These are phyloP conservation scores for Tetrahymena thermophila DNA, from an alignment of 73 alveolate species.

Conservation along the genomic window DNA sequence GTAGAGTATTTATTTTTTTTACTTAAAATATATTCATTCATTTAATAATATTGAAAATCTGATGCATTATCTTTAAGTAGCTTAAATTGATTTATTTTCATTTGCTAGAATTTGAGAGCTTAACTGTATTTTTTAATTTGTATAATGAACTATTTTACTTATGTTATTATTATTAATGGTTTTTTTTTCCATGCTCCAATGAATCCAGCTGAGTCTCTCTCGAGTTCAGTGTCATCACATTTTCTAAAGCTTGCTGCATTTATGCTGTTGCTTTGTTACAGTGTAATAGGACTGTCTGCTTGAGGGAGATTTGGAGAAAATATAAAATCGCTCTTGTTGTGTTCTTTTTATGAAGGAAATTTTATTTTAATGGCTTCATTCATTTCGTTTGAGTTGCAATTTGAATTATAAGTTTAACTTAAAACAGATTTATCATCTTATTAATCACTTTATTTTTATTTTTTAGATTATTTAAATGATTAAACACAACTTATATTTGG, in stretches of 20 bases:
- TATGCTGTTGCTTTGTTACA: neutral
- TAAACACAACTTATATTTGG: neutral
- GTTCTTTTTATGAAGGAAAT: neutral
- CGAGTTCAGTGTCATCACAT: neutral
- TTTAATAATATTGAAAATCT: neutral
- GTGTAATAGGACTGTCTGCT: neutral
- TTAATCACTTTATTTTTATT: neutral
- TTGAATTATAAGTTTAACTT: neutral
- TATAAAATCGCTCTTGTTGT: neutral
- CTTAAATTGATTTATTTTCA: neutral
- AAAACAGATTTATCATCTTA: neutral
- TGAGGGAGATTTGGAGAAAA: neutral
- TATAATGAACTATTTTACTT: neutral
- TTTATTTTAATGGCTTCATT: neutral
- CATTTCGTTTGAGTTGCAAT: no score
- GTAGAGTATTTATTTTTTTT: neutral
- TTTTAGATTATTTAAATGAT: neutral
- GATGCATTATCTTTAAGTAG: neutral
- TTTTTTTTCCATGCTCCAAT: neutral
- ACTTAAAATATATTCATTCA: neutral
- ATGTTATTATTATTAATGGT: neutral
- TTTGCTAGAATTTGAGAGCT: neutral
- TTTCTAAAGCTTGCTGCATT: neutral
- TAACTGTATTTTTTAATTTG: neutral
- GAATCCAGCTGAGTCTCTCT: neutral